A percentile compares a stretch with the other conserved stretches of the same genome.
phyloP scores from a whole-genome alignment of 2,329 filamentous ascomycete genomes.

The Tolypocladium pustulatum region DNA sequence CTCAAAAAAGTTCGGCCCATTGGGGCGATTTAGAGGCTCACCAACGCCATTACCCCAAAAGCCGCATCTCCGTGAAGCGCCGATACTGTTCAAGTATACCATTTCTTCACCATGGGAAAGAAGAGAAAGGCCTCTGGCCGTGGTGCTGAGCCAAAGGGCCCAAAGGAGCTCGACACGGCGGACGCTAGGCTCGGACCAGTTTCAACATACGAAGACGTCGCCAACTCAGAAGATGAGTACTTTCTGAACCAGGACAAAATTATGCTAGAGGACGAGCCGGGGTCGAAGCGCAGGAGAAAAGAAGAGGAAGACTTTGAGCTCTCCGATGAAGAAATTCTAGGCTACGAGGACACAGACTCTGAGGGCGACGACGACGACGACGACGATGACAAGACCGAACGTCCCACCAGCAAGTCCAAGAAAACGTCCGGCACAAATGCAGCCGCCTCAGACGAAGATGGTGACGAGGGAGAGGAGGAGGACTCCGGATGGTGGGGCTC shows the following conservation, averaged over 20 bases:
- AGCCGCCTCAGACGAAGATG: conserved; percentile 31
- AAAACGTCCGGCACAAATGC: conserved; percentile 21
- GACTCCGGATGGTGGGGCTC: conserved; percentile 74
- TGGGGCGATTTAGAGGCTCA: neutral
- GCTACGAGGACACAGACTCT: conserved; percentile 32
- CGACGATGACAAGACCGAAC: neutral
- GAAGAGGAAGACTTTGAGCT: conserved; percentile 57
- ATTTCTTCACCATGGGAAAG: conserved; percentile 39
- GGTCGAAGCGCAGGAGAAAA: conserved; percentile 66
- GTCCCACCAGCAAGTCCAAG: conserved; percentile 1
- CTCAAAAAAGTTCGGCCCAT: neutral
- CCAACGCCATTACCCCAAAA: neutral
- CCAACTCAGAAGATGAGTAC: conserved; percentile 91
- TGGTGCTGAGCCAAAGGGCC: conserved; percentile 33
- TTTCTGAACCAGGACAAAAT: conserved; percentile 80
- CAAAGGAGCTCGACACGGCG: conserved; percentile 41
- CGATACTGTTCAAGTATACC: neutral
- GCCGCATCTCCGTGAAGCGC: neutral
- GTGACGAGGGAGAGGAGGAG: conserved; percentile 41
- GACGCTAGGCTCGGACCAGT: conserved; percentile 53
- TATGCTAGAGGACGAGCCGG: conserved; percentile 69
- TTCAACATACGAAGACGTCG: conserved; percentile 69
- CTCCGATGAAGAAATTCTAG: conserved; percentile 54
- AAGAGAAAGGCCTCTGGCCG: conserved; percentile 60
- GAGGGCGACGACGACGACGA: conserved; percentile 19